Percentiles rank a stretch among this genome's conserved stretches.
These are phyloP conservation scores for Urostyla sp. DNA, from an alignment of 73 alveolate genomes.

Conservation along the genomic window DNA sequence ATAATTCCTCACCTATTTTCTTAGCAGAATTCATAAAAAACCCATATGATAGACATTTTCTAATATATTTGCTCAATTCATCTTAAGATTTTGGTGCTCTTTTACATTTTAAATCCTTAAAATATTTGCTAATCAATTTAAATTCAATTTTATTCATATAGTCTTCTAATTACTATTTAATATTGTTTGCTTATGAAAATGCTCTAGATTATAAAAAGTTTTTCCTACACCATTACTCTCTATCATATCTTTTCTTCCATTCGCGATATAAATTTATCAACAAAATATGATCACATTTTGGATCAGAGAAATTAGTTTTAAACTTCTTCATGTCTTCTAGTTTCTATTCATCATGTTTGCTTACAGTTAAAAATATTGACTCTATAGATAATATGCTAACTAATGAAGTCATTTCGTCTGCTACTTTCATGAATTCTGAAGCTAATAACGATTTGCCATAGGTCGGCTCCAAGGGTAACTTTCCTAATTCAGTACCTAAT, in stretches of 20 bases:
- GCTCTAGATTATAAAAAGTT: slow-evolving; percentile 64
- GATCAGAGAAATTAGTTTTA: slow-evolving; percentile 30
- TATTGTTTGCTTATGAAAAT: slow-evolving; percentile 56
- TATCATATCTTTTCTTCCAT: slow-evolving; percentile 11
- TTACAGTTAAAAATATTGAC: slow-evolving; percentile 85
- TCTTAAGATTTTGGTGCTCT: slow-evolving; percentile 7
- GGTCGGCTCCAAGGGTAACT: slow-evolving; percentile 94
- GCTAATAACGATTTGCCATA: slow-evolving; percentile 86
- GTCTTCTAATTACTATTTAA: slow-evolving; percentile 48
- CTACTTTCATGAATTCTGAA: slow-evolving; percentile 15
- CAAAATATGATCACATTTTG: slow-evolving; percentile 48
- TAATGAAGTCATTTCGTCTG: slow-evolving; percentile 55
- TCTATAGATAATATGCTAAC: slow-evolving; percentile 92
- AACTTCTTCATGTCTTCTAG: slow-evolving; percentile 40
- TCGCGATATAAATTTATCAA: slow-evolving; percentile 51
- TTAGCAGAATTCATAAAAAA: slow-evolving; percentile 77
- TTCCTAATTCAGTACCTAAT: slow-evolving; percentile 87
- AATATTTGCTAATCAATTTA: slow-evolving; percentile 9
- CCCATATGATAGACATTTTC: slow-evolving; percentile 61
- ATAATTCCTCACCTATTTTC: slow-evolving; percentile 28
- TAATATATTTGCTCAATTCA: background rate
- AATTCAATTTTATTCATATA: slow-evolving; percentile 20
- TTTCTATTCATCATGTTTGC: slow-evolving; percentile 75
- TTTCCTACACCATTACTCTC: slow-evolving; percentile 63
- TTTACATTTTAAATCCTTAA: background rate